These are phyloP conservation scores for Pterocarpus macrocarpus DNA, from an alignment of 306 rosid genomes.

Conservation along the genomic window DNA sequence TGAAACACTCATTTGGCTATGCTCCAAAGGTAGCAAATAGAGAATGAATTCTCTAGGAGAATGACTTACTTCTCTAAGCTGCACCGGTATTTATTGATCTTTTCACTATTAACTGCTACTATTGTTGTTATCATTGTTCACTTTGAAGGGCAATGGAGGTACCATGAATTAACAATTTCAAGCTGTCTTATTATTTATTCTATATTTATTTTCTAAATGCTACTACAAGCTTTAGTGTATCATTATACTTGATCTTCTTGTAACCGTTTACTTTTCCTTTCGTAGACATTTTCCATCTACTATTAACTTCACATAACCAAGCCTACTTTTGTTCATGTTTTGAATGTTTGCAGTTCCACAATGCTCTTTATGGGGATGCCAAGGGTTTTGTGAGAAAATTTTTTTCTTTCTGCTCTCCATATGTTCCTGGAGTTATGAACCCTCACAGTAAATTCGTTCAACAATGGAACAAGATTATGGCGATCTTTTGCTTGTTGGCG, in stretches of 20 bases:
- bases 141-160: background rate
- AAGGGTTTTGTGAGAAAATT: constrained; percentile 73
- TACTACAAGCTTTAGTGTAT: constrained; percentile 1
- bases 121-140: constrained; percentile 9
- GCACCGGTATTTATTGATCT: background rate
- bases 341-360: constrained; percentile 54
- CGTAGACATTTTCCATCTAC: background rate
- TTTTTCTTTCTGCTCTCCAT: constrained; percentile 58
- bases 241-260: constrained; percentile 12
- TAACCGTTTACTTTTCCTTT: constrained; percentile 24
- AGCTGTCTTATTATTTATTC: background rate
- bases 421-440: constrained; percentile 80
- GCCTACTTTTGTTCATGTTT: background rate
- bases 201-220: background rate
- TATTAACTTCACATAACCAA: background rate
- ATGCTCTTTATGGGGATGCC: constrained; percentile 79
- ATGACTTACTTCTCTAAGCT: background rate
- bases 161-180: background rate
- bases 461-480: constrained; percentile 78
- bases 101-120: constrained; percentile 9
- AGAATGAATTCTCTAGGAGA: background rate
- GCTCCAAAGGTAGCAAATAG: background rate
- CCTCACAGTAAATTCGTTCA: constrained; percentile 82
- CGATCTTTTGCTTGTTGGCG: constrained; percentile 71
- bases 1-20: background rate